Conservation (phyloP, 192 early-diverging fungal species). For the Neocallimastix lanati region DNA sequence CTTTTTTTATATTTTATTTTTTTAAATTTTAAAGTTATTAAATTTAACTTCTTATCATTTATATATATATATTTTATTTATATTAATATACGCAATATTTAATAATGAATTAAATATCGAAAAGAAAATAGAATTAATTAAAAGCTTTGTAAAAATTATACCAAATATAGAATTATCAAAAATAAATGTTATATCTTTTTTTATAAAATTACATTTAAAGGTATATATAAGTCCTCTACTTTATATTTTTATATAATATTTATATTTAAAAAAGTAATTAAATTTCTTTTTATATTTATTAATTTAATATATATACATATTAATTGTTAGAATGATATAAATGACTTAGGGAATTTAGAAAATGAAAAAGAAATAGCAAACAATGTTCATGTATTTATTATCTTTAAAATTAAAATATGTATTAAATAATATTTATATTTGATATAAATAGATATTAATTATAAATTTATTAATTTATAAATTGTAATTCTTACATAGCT, state of each 20-base stretch:
- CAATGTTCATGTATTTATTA: background rate
- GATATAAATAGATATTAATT: too few species aligned
- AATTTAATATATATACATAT: background rate
- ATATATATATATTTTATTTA: too few species aligned
- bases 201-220: background rate
- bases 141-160: background rate
- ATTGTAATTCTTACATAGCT: background rate
- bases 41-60: too few species aligned
- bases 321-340: background rate
- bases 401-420: too few species aligned
- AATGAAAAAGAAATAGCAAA: background rate
- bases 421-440: too few species aligned
- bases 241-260: too few species aligned
- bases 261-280: too few species aligned
- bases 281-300: too few species aligned
- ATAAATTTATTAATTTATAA: too few species aligned
- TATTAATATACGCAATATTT: background rate
- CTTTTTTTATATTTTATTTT: too few species aligned
- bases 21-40: too few species aligned
- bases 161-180: background rate
- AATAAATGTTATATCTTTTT: background rate
- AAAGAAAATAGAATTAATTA: background rate
- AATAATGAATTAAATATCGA: background rate
- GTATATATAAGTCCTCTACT: too few species aligned
- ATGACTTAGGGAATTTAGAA: background rate